phyloP scores from a whole-genome alignment of 2,329 filamentous ascomycete genomes.

The Sporothrix mexicana region DNA sequence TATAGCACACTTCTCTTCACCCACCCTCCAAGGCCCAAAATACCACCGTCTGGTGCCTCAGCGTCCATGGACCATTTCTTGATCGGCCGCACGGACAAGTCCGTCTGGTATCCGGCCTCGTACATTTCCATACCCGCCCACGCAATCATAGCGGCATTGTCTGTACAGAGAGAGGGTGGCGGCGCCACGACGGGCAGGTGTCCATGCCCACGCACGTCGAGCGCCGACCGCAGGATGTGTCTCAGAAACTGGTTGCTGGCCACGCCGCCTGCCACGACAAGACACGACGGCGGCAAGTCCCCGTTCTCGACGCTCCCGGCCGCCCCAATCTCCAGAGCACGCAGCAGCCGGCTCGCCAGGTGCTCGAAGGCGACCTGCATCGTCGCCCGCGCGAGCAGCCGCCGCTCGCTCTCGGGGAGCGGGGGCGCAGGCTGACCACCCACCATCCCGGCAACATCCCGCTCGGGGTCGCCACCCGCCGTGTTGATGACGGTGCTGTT shows the following conservation, averaged over 20 bases:
- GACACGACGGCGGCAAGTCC: conserved; percentile 36
- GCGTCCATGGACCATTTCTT: conserved; percentile 78
- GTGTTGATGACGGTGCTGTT: conserved; percentile 56
- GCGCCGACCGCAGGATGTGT: conserved; percentile 61
- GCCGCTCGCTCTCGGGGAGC: conserved; percentile 65
- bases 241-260: conserved; percentile 82
- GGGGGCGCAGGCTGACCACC: neutral
- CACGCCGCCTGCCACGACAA: conserved; percentile 90
- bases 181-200: conserved; percentile 72
- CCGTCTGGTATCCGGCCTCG: conserved; percentile 72
- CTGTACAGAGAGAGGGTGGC: conserved; percentile 80
- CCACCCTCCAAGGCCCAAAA: conserved; percentile 66
- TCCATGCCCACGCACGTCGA: conserved; percentile 70
- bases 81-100: conserved; percentile 63
- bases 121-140: conserved; percentile 96
- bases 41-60: conserved; percentile 64
- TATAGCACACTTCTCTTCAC: conserved; percentile 35
- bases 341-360: conserved; percentile 73
- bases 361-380: conserved; percentile 90
- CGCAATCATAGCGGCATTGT: conserved; percentile 97
- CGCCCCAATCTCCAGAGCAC: conserved; percentile 60
- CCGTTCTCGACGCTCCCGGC: conserved; percentile 6
- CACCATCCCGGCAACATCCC: neutral
- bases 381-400: conserved; percentile 70
- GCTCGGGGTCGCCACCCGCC: conserved; percentile 40